Evolutionary conservation across 495 filamentous ascomycete genomes (phyloP), one percentile per base, ranked within the genome.

Genomic region (Tuber borchii): DNA sequence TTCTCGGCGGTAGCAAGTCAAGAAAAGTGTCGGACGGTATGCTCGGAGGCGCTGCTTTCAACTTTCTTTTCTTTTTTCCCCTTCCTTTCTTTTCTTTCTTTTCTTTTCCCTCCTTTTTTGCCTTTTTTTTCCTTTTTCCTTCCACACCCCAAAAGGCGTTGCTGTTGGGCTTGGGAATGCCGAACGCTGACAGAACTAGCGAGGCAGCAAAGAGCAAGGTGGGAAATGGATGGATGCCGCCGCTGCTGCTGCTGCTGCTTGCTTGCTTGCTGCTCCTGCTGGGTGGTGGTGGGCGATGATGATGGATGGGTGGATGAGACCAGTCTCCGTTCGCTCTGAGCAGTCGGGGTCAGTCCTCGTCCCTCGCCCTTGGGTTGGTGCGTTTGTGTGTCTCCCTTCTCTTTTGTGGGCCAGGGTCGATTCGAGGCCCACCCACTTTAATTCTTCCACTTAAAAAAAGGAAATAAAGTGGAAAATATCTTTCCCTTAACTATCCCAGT

Each of bases 111-210:
- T n/a, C 1, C 17, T 14, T 12, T 56, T 65, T 34, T 31, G 5
- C 3, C 16, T n/a, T 6, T 65, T 34, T 31, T 65, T 34, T 34
- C 31, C 31, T 65, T 65, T 65, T 65, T 65, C 14, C 56, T 65
- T 65, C 56, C 56, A 65, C 56, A 65, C 56, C 17, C 56, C 26
- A 65, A 65, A 34, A 65, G 26, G 26, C 56, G 56, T 65, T 65
- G 56, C 26, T 65, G 56, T 65, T 65, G 56, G 56, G 56, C 56
- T 65, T 65, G 56, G 56, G 56, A 65, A 65, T 65, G 56, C 56
- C 56, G 26, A 65, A 65, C 26, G 12, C 56, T 65, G 56, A 65
- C 56, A 65, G 56, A 65, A 31, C 56, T 65, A 65, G 56, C 56
- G 56, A 65, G 56, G 56, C 56, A 65, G 56, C 56, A 65, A 17